phyloP scores from a whole-genome alignment of 257 asterid genomes.

The Solanum sejunctum region DNA sequence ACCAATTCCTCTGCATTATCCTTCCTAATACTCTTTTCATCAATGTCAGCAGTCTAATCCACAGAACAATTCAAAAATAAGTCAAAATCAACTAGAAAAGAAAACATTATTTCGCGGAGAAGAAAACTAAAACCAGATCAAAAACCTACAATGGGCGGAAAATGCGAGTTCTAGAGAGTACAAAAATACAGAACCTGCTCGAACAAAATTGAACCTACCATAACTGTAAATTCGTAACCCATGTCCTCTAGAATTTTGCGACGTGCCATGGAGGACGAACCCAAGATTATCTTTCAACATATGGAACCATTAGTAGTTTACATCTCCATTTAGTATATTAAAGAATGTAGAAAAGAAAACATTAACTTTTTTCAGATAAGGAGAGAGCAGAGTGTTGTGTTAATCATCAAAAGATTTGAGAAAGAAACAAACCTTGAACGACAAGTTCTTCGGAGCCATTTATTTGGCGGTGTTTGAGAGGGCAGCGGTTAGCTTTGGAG shows the following conservation, averaged over 20 bases:
- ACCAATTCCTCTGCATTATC: slow-evolving; percentile 74
- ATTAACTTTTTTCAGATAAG: not conserved
- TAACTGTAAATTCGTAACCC: slow-evolving; percentile 58
- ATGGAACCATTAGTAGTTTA: not conserved
- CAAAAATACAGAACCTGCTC: not conserved
- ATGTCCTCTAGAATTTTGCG: slow-evolving; percentile 55
- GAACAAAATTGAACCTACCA: slow-evolving; percentile 23
- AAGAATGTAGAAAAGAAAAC: not conserved
- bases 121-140: not conserved
- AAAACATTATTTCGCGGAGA: not conserved
- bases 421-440: slow-evolving; percentile 15
- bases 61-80: not conserved
- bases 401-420: not conserved
- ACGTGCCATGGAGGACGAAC: slow-evolving; percentile 76
- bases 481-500: slow-evolving; percentile 14
- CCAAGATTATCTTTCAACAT: slow-evolving; percentile 50
- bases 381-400: not conserved
- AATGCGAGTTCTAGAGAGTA: not conserved
- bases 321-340: not conserved
- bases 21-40: slow-evolving; percentile 69
- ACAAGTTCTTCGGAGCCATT: slow-evolving; percentile 26
- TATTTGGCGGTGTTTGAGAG: not conserved
- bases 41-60: slow-evolving; percentile 68
- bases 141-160: not conserved
- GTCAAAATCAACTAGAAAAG: not conserved